Evolutionary conservation across 2,329 filamentous ascomycete genomes (phyloP), one percentile per base, ranked within the genome.

Genomic region (Daldinia eschscholtzii): DNA sequence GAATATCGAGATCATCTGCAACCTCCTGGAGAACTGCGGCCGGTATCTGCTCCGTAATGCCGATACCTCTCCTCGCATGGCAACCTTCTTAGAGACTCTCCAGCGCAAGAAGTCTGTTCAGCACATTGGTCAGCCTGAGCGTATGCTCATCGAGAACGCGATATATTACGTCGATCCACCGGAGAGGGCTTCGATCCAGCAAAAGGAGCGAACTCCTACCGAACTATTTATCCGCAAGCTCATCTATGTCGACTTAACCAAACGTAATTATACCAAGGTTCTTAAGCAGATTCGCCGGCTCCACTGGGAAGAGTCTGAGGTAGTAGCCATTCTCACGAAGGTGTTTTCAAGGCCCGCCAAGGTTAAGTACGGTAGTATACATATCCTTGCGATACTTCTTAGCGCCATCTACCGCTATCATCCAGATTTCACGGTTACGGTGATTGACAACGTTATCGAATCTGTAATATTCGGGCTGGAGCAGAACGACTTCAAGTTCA

Each of bases 1-100:
- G 92, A 99, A 99, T 77, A 98, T 99, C 71, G 97, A 99, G 80
- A 98, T 99, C 74, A 95, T 99, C 71, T 97, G 94, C 76, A 97
- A 97, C 76, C 85, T 99, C 30, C 86, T 99, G 23, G 96, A 99
- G 79, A 98, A 98, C 72, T 99, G 97, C 77, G 96, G 96, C 48
- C 90, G 96, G 18, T 99, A 98, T 80, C 84, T 99, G 23, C 86
- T 99, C 65, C 93, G 95, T 57, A 98, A 96, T 73, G 91, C 93
- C 0, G 94, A 98, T 70, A 98, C 97, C 0, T 91, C 93, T 9
- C 95, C 95, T 7, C 90, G 96, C 48, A 99, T 99, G 96, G 84
- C 87, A 1, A 95, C 93, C 0, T 99, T 99, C 79, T 82, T 99
- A 26, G 96, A 99, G 80, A 99, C 94, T 0, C 84, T 99, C 13